Conservation (phyloP, 1,284 basidiomycete species). For the Fomitopsis palustris region DNA sequence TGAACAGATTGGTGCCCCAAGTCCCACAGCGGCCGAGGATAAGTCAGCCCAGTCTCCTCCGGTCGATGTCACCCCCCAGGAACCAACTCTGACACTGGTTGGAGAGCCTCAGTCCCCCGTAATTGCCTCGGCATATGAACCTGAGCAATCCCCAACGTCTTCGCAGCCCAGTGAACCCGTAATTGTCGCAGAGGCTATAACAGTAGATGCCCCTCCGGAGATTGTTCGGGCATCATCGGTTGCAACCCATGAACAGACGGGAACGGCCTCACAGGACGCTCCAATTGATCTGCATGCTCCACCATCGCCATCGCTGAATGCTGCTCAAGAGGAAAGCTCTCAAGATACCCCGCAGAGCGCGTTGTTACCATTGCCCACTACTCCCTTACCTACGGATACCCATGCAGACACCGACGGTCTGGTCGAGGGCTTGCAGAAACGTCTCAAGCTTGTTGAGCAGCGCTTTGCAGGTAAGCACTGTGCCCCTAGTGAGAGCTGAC, state of each 20-base stretch:
- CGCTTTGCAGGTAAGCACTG: conserved; percentile 57
- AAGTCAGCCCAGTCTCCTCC: background rate
- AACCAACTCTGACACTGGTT: too few relatives aligned
- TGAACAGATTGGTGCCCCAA: background rate
- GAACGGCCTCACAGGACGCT: background rate
- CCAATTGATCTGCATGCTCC: background rate
- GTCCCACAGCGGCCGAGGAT: background rate
- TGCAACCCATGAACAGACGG: background rate
- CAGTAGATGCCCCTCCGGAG: background rate
- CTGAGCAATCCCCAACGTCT: background rate
- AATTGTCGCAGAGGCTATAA: background rate
- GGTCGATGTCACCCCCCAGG: background rate
- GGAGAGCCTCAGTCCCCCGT: background rate
- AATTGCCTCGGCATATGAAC: background rate
- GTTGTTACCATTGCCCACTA: background rate
- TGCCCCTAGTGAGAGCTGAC: conserved; percentile 4
- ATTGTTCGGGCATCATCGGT: background rate
- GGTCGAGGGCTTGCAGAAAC: conserved; percentile 58
- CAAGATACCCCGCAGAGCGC: background rate
- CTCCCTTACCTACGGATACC: background rate
- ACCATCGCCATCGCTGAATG: background rate
- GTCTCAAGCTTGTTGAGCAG: conserved; percentile 66
- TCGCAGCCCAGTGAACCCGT: background rate
- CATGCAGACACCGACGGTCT: conserved; percentile 5
- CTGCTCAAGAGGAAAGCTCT: background rate